Conservation (phyloP, 2,329 filamentous ascomycete genomes). For the Ampelomyces quisqualis region DNA sequence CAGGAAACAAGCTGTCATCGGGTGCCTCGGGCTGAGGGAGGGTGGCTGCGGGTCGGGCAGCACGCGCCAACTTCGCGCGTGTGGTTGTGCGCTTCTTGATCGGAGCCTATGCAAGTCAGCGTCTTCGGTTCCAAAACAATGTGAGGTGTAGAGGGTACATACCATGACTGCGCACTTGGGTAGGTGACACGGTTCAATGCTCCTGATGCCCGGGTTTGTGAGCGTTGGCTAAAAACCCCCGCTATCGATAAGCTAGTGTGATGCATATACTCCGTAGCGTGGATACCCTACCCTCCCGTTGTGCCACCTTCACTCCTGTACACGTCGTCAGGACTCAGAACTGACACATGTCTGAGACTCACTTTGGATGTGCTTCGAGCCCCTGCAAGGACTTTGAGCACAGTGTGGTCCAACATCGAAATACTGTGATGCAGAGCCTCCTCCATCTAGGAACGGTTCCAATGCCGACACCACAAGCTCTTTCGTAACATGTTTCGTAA, state of each 20-base stretch:
- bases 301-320: background rate
- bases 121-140: background rate
- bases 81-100: conserved; percentile 42
- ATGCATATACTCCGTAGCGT: background rate
- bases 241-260: background rate
- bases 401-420: too few species aligned
- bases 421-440: too few species aligned
- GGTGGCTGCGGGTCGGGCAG: conserved; percentile 22
- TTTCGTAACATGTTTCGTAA: too few species aligned
- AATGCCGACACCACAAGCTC: too few species aligned
- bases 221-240: background rate
- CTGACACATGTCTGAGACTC: background rate
- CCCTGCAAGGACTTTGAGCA: too few species aligned
- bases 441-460: too few species aligned
- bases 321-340: background rate
- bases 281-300: background rate
- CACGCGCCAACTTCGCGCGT: conserved; percentile 37
- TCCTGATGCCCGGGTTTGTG: background rate
- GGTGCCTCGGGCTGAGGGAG: conserved; percentile 36
- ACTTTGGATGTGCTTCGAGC: too few species aligned
- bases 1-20: conserved; percentile 57
- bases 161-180: background rate
- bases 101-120: conserved; percentile 29
- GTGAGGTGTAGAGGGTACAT: background rate
- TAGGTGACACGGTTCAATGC: background rate